Evolutionary conservation across 768 basidiomycete genomes (phyloP), one percentile per base, ranked within the genome.

Genomic region (Cantharellus anzutake): DNA sequence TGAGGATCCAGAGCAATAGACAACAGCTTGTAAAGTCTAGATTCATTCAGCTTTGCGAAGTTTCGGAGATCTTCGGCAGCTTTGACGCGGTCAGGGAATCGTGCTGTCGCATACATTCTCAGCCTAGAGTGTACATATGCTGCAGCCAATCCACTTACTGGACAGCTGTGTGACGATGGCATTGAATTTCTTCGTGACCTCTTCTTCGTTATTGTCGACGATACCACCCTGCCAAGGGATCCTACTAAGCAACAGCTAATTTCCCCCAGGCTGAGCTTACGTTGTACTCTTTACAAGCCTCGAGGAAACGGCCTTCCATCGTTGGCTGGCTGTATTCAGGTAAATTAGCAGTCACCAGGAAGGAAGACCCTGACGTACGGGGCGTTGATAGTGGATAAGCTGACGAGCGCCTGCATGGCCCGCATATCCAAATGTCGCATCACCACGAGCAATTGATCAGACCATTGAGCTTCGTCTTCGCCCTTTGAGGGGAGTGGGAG

Each of bases 1-100:
- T 90, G 84, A 0, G 84, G 74, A 68, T 96, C 91, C 73, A 88
- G 76, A 64, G 86, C 83, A 0, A 78, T 83, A 68, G 81, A 84
- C 44, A 92, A 73, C 5, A 92, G 73, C 69, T 84, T 91, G 74
- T 91, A 97, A 4, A 93, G 73, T 42, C 90, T 77, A 34, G 76
- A 76, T 67, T 94, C 91, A 68, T 98, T 97, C 50, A 83, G 71
- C 61, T 84, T 85, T 0, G 93, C 92, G 64, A 98, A 99, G 0
- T 77, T 69, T 11, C 79, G 73, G 20, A 99, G 70, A 67, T 97
- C 94, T 61, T 87, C 87, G 2, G 73, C 70, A 0, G 81, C 86
- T 66, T 87, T 87, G 44, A 77, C 74, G 2, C 81, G 75, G 57
- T 98, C 92, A 3, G 79, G 73, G 63, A 80, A 84, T 41, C 71